Conservation (phyloP, 495 filamentous ascomycete species). For the Umbilicaria muhlenbergii region DNA sequence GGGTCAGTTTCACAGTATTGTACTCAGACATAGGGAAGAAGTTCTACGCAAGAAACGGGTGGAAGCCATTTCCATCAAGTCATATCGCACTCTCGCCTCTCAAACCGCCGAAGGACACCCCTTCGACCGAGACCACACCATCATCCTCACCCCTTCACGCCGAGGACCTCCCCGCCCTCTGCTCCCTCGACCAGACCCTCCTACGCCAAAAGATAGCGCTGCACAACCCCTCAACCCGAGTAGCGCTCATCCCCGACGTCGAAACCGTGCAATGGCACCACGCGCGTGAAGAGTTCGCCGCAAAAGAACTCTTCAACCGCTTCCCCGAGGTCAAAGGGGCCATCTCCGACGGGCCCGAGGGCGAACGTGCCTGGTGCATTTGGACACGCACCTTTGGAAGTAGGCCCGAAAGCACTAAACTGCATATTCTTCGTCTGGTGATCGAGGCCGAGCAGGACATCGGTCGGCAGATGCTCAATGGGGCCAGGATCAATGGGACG, state of each 20-base stretch:
- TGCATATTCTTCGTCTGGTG: conserved; percentile 68
- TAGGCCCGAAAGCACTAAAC: conserved; percentile 40
- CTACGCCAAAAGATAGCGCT: conserved; percentile 24
- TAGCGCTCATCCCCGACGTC: conserved; percentile 60
- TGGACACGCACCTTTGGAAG: conserved; percentile 66
- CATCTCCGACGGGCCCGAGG: conserved; percentile 34
- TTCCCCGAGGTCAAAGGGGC: conserved; percentile 53
- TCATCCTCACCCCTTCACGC: conserved; percentile 24
- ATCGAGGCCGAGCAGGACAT: conserved; percentile 38
- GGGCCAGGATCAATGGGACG: conserved; percentile 20
- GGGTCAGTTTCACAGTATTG: conserved; percentile 50
- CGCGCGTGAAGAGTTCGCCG: conserved; percentile 72
- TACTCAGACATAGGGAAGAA: conserved; percentile 91
- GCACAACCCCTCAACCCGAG: conserved; percentile 17
- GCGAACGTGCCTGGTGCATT: conserved; percentile 53
- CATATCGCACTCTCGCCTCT: conserved; percentile 49
- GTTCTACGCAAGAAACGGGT: conserved; percentile 78
- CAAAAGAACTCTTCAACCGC: conserved; percentile 32
- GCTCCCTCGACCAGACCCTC: conserved; percentile 36
- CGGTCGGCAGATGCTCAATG: neutral
- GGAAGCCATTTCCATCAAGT: conserved; percentile 54
- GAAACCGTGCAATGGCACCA: conserved; percentile 74
- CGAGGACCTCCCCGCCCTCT: conserved; percentile 39
- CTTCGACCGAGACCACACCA: neutral
- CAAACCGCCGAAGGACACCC: too few relatives aligned